Base-by-base conservation (phyloP, 768 basidiomycete species). In the Hemileccinum impolitum region DNA sequence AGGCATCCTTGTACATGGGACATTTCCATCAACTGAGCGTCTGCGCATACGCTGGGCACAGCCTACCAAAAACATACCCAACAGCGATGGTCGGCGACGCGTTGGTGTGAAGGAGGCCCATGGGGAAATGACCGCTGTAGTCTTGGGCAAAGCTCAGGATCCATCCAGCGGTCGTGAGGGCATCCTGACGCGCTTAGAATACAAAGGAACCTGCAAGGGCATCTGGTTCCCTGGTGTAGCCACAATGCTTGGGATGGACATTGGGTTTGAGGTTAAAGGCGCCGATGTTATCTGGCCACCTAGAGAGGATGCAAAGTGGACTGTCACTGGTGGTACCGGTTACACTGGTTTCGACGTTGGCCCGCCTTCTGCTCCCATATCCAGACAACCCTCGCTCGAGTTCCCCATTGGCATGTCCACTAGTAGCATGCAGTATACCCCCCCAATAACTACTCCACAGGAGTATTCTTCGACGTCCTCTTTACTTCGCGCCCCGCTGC, bases 171-270 rank as follows among this genome's bases (percentile, higher is more conserved):
- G 68, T 35, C 56, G 62, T 18, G 79, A 77, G 53, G 86, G 87
- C 15, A 65, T 85, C 15, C 55, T 84, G 30, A 76, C 90, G 75
- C 73, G 77, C 36, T 66, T 90, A 14, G 80, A 85, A 48, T 90
- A 88, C 62, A 83, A 81, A 53, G 87, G 78, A 34, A 77, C 79
- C 3, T 90, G 87, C 66, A 82, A 79, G 52, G 85, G 85, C 12
- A 70, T 91, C 38, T 91, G 87, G 85, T 90, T 82, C 59, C 83
- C 87, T 35, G 90, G 88, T 2, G 88, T 90, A 5, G 90, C 90
- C 3, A 90, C 86, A 3, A 71, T 89, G 57, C 73, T 92, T 17
- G 90, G 87, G 10, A 70, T 91, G 75, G 89, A 91, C 57, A 76
- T 89, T 28, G 77, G 78, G 11, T 72, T 92, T 12, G 81, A 84